phyloP scores from a whole-genome alignment of 441 rosid species.

The Sinapis alba region DNA sequence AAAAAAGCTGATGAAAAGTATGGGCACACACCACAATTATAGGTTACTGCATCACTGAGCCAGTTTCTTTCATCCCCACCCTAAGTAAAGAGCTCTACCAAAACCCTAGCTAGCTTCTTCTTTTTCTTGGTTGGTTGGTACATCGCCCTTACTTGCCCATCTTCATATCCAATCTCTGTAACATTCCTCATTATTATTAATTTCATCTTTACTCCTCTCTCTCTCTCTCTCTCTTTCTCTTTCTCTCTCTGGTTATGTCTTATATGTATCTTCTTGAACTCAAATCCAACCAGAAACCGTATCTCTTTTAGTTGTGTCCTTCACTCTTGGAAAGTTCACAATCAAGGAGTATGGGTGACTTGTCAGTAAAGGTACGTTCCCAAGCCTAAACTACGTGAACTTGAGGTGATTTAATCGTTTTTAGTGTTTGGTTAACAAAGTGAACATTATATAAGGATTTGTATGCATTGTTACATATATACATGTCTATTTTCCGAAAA shows the following conservation, averaged over 20 bases:
- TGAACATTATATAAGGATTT: neutral
- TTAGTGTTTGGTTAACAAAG: neutral
- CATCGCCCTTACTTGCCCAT: conserved; percentile 23
- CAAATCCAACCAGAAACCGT: conserved; percentile 37
- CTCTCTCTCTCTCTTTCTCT: conserved; percentile 29
- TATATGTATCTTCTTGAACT: conserved; percentile 33
- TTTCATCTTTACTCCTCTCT: conserved; percentile 23
- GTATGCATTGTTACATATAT: neutral
- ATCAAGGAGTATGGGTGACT: conserved; percentile 22
- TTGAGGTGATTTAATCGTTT: conserved; percentile 25
- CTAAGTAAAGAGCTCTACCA: conserved; percentile 34
- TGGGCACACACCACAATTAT: conserved; percentile 37
- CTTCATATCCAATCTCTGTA: conserved; percentile 33
- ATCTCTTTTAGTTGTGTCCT: conserved; percentile 11
- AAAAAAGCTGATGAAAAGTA: conserved; percentile 34
- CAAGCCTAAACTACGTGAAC: conserved; percentile 8
- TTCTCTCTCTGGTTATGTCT: conserved; percentile 25
- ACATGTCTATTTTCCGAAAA: neutral
- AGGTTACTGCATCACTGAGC: conserved; percentile 41
- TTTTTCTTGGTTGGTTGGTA: conserved; percentile 4
- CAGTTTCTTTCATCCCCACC: conserved; percentile 43
- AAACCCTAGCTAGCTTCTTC: conserved; percentile 37
- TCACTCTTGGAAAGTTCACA: conserved; percentile 12
- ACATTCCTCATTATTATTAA: conserved; percentile 31
- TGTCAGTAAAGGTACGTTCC: conserved; percentile 28